Evolutionary conservation across 306 rosid species (phyloP).

Genomic region (Trichosanthes truncata): DNA sequence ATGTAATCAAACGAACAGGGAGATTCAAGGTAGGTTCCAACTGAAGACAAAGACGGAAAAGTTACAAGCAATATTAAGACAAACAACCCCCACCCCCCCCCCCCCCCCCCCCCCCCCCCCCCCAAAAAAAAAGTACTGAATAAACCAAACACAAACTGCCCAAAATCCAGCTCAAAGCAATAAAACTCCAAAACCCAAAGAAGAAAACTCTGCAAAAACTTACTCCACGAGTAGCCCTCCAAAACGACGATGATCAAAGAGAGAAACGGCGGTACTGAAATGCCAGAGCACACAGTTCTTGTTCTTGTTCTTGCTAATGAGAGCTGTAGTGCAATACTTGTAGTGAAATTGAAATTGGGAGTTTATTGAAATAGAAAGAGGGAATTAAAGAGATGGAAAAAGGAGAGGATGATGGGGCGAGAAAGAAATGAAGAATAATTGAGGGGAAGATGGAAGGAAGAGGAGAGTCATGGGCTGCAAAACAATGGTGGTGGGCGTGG

Average conservation of each 20-base stretch:
- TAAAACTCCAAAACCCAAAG: neutral
- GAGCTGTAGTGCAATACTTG: neutral
- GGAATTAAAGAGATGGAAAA: neutral
- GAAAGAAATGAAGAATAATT: neutral
- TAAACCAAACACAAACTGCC: neutral
- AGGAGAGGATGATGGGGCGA: neutral
- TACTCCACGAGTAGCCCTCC: neutral
- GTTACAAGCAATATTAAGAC: neutral
- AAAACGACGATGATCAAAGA: constrained; percentile 1
- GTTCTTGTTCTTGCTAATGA: neutral
- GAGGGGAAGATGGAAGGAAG: neutral
- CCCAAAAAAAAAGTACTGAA: neutral
- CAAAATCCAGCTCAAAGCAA: neutral
- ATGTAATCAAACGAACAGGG: neutral
- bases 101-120: no score
- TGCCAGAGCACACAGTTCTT: neutral
- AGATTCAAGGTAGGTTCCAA: neutral
- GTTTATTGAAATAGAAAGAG: neutral
- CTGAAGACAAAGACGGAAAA: neutral
- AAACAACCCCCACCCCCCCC: no score
- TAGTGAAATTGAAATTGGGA: neutral
- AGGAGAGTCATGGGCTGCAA: neutral
- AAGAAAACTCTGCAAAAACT: neutral
- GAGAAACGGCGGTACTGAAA: neutral
- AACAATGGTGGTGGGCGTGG: constrained; percentile 9